Evolutionary conservation across 2,329 filamentous ascomycete species (phyloP), one percentile per base, ranked within the genome.

Genomic region (Fusarium nisikadoi): DNA sequence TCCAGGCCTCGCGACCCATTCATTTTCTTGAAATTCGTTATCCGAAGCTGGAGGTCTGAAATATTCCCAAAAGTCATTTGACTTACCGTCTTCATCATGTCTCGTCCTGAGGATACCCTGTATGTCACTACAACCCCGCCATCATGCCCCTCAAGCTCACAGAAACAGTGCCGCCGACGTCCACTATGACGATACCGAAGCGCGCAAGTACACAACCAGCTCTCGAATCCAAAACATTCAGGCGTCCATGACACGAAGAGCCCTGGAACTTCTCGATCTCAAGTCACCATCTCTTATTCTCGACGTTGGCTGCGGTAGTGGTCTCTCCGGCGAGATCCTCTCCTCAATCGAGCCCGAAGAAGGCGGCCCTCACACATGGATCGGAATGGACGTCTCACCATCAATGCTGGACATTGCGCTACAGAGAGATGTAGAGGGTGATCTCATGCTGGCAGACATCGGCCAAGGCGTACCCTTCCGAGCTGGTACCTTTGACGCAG

Each of bases 321-420:
- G 96, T 19, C 90, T 99, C 27, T 97, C 94, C 0, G 96, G 96
- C 79, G 95, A 98, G 81, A 98, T 98, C 65, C 89, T 99, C 49
- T 94, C 94, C 17, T 86, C 90, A n/a, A 84, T 92, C 2, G 82
- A 87, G 1, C 86, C 88, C 4, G 88, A 91, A 16, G 91, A 94
- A 65, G 93, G 93, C 60, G 94, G 94, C 0, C 94, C 94, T 8
- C 96, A 99, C 84, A 91, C 91, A 2, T 99, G 96, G 96, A 86
- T 98, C n/a, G 96, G 96, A 66, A 95, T 98, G 92, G 96, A 99
- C 80, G 91, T 99, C 29, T 94, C 93, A 8, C 91, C 94, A 0
- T 94, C 92, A n/a, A 99, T 99, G 96, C 87, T 99, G n/a, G 94
- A 96, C 73, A 89, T 98, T 47, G 96, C 96, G 3, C 86, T 99